phyloP scores from a whole-genome alignment of 148 eudicot genomes.

The Rheum nobile region DNA sequence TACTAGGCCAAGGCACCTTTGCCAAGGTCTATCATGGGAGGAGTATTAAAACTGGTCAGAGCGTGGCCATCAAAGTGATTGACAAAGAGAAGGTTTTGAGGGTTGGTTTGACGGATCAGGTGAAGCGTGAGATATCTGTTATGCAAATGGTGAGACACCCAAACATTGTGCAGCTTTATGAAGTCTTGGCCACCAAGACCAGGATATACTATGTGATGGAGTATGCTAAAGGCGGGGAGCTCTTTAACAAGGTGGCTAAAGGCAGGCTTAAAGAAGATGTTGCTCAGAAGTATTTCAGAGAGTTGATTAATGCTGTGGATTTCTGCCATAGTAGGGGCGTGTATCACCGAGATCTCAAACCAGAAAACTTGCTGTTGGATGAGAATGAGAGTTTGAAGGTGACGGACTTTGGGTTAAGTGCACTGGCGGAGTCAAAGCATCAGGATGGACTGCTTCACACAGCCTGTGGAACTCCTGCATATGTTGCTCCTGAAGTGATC shows the following conservation, averaged over 20 bases:
- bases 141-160: slow-evolving; percentile 66
- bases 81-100: slow-evolving; percentile 58
- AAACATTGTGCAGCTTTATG: slow-evolving; percentile 45
- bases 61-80: slow-evolving; percentile 67
- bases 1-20: slow-evolving; percentile 75
- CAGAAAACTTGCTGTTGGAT: slow-evolving; percentile 71
- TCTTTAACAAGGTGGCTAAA: slow-evolving; percentile 60
- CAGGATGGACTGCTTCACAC: slow-evolving; percentile 80
- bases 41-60: slow-evolving; percentile 36
- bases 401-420: slow-evolving; percentile 76
- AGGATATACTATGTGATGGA: slow-evolving; percentile 69
- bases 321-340: slow-evolving; percentile 83
- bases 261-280: slow-evolving; percentile 49
- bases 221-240: slow-evolving; percentile 74
- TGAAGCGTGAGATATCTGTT: slow-evolving; percentile 58
- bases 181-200: slow-evolving; percentile 77
- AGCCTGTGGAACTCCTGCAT: slow-evolving; percentile 82
- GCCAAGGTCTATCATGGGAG: slow-evolving; percentile 66
- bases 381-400: slow-evolving; percentile 61
- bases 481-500: slow-evolving; percentile 77
- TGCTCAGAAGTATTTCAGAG: slow-evolving; percentile 58
- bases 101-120: slow-evolving; percentile 48
- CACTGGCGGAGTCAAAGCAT: slow-evolving; percentile 51
- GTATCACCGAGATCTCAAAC: slow-evolving; percentile 79
- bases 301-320: slow-evolving; percentile 58